Conservation (phyloP, 2,329 filamentous ascomycete species). For the Helicocarpus griseus region DNA sequence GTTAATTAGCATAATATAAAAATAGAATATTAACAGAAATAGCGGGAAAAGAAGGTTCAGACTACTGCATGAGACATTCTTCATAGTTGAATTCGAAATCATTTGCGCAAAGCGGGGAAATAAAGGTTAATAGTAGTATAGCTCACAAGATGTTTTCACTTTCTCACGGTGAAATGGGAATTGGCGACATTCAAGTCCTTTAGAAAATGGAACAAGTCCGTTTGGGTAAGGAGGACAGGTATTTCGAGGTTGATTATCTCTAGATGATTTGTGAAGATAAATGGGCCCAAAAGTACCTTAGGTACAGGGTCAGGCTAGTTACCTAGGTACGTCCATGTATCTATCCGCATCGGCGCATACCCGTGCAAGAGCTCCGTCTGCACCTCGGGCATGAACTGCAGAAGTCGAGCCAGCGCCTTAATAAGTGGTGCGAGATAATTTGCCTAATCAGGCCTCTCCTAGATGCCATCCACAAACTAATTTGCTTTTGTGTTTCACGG, state of each 20-base stretch:
- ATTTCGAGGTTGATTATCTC: not conserved
- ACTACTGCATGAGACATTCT: no score
- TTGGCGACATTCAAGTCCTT: not conserved
- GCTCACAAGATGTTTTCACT: no score
- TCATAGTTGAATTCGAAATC: no score
- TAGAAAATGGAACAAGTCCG: not conserved
- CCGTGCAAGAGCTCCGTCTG: not conserved
- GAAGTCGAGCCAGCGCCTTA: not conserved
- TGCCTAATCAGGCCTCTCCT: not conserved
- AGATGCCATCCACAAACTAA: not conserved
- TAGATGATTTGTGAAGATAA: not conserved
- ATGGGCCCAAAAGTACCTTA: not conserved
- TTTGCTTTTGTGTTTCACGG: not conserved
- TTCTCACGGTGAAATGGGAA: no score
- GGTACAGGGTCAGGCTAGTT: not conserved
- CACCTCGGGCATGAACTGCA: not conserved
- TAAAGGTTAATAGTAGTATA: not conserved
- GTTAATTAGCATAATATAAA: no score
- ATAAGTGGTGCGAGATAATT: not conserved
- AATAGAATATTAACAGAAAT: no score
- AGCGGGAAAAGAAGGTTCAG: no score
- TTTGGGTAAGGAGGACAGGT: not conserved
- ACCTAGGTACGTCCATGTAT: no score
- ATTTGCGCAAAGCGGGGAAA: not conserved
- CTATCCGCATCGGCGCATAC: not conserved